These are phyloP conservation scores for Penicillium simplicissimum DNA, from an alignment of 495 filamentous ascomycete species.

Conservation along the genomic window DNA sequence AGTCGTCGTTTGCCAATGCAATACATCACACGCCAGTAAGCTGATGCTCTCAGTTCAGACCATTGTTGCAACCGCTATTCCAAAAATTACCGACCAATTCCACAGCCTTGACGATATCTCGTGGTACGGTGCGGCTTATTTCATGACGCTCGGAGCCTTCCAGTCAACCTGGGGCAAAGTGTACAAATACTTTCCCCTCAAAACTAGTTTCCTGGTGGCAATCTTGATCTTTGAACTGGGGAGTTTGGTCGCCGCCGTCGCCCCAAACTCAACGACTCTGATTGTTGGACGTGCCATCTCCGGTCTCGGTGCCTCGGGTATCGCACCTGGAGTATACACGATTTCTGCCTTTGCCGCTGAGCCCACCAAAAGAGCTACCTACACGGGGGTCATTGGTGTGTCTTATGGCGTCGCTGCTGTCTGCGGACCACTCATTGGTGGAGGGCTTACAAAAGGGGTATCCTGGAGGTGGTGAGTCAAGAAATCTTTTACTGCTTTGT, in stretches of 20 bases:
- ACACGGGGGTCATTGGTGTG: neutral
- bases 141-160: slow-evolving; percentile 7
- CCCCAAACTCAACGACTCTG: slow-evolving; percentile 3
- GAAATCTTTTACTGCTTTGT: neutral
- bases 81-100: slow-evolving; percentile 11
- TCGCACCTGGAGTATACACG: slow-evolving; percentile 6
- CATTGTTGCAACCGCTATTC: slow-evolving; percentile 14
- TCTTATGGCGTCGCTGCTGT: slow-evolving; percentile 45
- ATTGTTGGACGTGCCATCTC: slow-evolving; percentile 7
- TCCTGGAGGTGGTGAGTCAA: slow-evolving; percentile 58
- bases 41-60: slow-evolving; percentile 3
- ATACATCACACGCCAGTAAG: neutral
- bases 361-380: slow-evolving; percentile 5
- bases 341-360: slow-evolving; percentile 7
- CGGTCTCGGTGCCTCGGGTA: slow-evolving; percentile 8
- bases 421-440: slow-evolving; percentile 51
- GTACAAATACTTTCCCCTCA: slow-evolving; percentile 14
- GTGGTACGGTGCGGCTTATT: slow-evolving; percentile 12
- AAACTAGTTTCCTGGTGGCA: slow-evolving; percentile 30
- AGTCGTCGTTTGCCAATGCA: neutral
- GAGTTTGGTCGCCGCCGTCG: slow-evolving; percentile 6
- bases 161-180: slow-evolving; percentile 13
- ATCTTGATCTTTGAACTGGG: slow-evolving; percentile 6
- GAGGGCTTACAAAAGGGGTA: slow-evolving; percentile 50
- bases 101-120: slow-evolving; percentile 6